Evolutionary conservation across 805 yeast genomes (phyloP).

Genomic region (Zygoascus tannicola): DNA sequence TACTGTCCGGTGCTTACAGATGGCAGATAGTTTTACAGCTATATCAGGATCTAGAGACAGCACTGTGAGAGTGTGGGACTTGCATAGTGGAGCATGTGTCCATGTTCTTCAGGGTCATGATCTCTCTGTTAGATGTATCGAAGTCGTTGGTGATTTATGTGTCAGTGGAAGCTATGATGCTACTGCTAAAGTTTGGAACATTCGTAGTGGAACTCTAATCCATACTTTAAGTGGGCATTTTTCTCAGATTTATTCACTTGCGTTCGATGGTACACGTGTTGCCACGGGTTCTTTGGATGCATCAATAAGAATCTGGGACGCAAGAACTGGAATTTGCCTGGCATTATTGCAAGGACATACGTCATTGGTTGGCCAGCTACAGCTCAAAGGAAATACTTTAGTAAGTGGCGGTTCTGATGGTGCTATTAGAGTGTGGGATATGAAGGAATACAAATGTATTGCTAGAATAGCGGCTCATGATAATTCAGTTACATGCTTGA

Average conservation of each 20-base stretch:
- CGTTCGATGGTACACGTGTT: constrained; percentile 81
- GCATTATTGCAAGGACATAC: constrained; percentile 75
- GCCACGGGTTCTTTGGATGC: constrained; percentile 96
- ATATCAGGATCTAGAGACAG: constrained; percentile 89
- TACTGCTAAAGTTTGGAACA: constrained; percentile 85
- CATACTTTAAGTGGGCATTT: constrained; percentile 88
- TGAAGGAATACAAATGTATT: constrained; percentile 67
- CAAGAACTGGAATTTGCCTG: constrained; percentile 74
- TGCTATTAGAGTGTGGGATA: constrained; percentile 73
- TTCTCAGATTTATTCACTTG: constrained; percentile 82
- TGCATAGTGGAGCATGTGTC: constrained; percentile 79
- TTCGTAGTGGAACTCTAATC: constrained; percentile 79
- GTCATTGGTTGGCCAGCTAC: constrained; percentile 84
- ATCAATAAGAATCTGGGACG: constrained; percentile 92
- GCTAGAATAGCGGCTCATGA: constrained; percentile 45
- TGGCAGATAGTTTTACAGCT: constrained; percentile 69
- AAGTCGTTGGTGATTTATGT: constrained; percentile 53
- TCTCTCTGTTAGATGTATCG: constrained; percentile 72
- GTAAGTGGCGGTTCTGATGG: constrained; percentile 88
- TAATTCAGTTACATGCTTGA: constrained; percentile 34
- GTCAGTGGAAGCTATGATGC: constrained; percentile 88
- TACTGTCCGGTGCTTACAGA: constrained; percentile 79
- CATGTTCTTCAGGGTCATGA: constrained; percentile 62
- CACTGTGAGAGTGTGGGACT: constrained; percentile 90
- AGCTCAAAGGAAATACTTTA: constrained; percentile 58